Conservation (phyloP, 441 rosid species). For the Capsella rubella region DNA sequence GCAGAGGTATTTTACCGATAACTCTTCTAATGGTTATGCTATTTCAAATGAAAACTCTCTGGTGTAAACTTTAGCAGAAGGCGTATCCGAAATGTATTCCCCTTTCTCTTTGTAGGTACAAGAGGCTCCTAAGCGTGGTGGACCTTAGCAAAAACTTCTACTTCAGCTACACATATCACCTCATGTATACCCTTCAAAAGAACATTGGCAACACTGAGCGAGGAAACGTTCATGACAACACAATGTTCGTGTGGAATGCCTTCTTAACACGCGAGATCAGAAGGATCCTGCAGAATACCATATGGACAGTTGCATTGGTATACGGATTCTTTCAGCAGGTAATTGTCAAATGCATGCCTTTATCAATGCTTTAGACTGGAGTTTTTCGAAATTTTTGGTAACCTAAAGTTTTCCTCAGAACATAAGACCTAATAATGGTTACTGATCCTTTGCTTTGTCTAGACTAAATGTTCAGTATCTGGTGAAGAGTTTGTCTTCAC, state of each 20-base stretch:
- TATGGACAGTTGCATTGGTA: slow-evolving; percentile 78
- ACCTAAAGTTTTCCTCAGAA: background rate
- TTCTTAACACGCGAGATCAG: slow-evolving; percentile 65
- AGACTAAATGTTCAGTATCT: slow-evolving; percentile 62
- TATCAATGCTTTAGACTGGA: slow-evolving; percentile 1
- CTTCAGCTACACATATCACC: slow-evolving; percentile 81
- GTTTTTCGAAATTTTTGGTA: slow-evolving; percentile 3
- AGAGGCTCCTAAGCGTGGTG: slow-evolving; percentile 69
- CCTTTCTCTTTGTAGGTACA: slow-evolving; percentile 58
- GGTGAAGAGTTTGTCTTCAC: slow-evolving; percentile 60
- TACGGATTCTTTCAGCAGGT: slow-evolving; percentile 88
- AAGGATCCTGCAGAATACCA: slow-evolving; percentile 55
- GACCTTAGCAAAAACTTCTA: slow-evolving; percentile 83
- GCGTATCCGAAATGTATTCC: slow-evolving; percentile 32
- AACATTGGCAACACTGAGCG: slow-evolving; percentile 55
- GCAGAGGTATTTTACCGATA: slow-evolving; percentile 56
- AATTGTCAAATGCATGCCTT: slow-evolving; percentile 18
- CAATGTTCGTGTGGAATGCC: slow-evolving; percentile 81
- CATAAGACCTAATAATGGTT: slow-evolving; percentile 10
- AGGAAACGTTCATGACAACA: slow-evolving; percentile 55
- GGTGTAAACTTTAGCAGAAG: slow-evolving; percentile 48
- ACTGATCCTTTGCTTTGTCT: slow-evolving; percentile 36
- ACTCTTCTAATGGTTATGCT: slow-evolving; percentile 46
- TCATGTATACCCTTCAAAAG: slow-evolving; percentile 72
- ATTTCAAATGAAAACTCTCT: slow-evolving; percentile 41